These are phyloP conservation scores for Pichia californica DNA, from an alignment of 805 yeast genomes.

Conservation along the genomic window DNA sequence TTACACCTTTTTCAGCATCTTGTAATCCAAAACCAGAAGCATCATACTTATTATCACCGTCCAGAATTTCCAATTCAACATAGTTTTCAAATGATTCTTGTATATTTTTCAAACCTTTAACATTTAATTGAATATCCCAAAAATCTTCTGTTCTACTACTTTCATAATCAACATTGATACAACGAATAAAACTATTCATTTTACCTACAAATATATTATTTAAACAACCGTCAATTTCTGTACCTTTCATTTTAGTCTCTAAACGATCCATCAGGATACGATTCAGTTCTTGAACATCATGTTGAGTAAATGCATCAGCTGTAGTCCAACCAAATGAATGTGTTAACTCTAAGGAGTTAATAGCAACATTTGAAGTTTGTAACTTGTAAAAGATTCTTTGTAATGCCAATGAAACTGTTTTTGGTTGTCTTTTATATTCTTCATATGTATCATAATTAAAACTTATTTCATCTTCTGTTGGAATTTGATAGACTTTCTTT, in stretches of 20 bases:
- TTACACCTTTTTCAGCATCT: slow-evolving; percentile 95
- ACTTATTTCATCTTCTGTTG: slow-evolving; percentile 53
- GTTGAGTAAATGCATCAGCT: slow-evolving; percentile 93
- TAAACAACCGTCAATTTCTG: slow-evolving; percentile 67
- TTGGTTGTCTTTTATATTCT: slow-evolving; percentile 29
- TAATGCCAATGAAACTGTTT: slow-evolving; percentile 71
- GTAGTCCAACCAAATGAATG: slow-evolving; percentile 96
- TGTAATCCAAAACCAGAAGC: slow-evolving; percentile 88
- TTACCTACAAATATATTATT: slow-evolving; percentile 89
- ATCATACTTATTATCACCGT: slow-evolving; percentile 93
- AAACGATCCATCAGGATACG: slow-evolving; percentile 92
- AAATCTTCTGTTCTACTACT: slow-evolving; percentile 88
- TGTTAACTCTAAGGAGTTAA: slow-evolving; percentile 82
- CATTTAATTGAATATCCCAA: slow-evolving; percentile 97
- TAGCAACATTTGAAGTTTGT: slow-evolving; percentile 64
- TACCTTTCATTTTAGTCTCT: slow-evolving; percentile 86
- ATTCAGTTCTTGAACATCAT: slow-evolving; percentile 94
- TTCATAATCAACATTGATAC: slow-evolving; percentile 90
- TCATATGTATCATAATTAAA: slow-evolving; percentile 28
- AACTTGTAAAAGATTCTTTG: slow-evolving; percentile 83
- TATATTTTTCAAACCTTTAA: slow-evolving; percentile 69
- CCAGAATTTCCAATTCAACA: slow-evolving; percentile 79
- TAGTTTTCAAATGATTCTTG: slow-evolving; percentile 78
- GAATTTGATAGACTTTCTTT: slow-evolving; percentile 81
- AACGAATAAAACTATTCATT: slow-evolving; percentile 91